Base-by-base conservation (phyloP, 208 protist genomes). In the Crithidia mellificae region DNA sequence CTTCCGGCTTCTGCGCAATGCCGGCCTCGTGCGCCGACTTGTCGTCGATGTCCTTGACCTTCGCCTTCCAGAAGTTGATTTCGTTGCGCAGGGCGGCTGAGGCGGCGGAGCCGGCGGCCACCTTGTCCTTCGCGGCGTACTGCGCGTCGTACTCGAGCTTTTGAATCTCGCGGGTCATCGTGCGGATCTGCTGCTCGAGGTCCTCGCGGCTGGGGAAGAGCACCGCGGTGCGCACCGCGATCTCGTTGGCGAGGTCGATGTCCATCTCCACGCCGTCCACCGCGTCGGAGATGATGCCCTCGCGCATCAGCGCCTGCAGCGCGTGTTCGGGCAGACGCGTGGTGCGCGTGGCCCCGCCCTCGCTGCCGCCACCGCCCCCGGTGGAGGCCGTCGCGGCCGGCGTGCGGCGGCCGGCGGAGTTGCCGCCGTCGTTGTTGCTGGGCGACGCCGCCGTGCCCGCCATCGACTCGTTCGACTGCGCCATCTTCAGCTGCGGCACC, bases 61-160 rank as follows among this genome's bases (percentile, higher is more conserved):
- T 81, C 12, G 80, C 74, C 62, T 79, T 67, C 90, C 90, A 95
- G 74, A 84, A 83, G 59, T 72, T 68, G 36, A 74, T 59, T 64
- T 95, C 90, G 46, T 78, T 76, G n/a, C 71, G 68, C 20, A 95
- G 87, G n/a, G 87, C 90, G 19, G 47, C 55, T 11, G 75, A 77
- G 15, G 90, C 90, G 9, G 85, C 78, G 6, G 84, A 91, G 43
- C 85, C 87, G 29, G 72, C 47, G 20, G 63, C 68, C 14, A 95
- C 90, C 55, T 84, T 85, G 72, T 95, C 90, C 78, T 90, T 92
- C 8, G 59, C 68, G 14, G 83, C 85, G 77, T 92, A 93, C 81
- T 91, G 82, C 46, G 77, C 76, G n/a, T 93, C 87, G 74, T 95
- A 95, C 80, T 93, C 86, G 19, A 92, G 61, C 68, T 87, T 83